phyloP scores from a whole-genome alignment of 345 rosid species.

The Eucalyptus coolabah region DNA sequence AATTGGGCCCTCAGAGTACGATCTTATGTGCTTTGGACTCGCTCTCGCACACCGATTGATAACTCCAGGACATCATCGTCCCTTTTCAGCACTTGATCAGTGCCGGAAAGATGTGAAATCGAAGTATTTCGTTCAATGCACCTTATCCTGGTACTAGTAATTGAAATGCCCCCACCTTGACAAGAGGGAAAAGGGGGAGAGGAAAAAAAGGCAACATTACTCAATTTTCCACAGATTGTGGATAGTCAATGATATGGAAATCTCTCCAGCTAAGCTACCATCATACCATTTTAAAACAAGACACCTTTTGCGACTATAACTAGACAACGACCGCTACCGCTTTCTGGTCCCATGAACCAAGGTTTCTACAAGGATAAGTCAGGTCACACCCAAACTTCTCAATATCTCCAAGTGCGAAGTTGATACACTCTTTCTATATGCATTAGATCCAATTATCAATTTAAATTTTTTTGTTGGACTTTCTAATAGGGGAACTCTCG shows the following conservation, averaged over 20 bases:
- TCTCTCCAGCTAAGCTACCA: neutral
- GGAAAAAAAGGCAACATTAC: neutral
- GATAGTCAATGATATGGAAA: neutral
- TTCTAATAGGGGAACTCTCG: accelerated
- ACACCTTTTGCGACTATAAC: neutral
- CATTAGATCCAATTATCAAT: no score
- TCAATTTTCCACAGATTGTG: neutral
- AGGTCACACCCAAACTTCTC: neutral
- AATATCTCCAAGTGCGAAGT: no score
- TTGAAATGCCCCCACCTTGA: neutral
- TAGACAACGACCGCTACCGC: neutral
- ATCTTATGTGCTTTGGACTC: neutral
- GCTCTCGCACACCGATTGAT: neutral
- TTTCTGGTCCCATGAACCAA: neutral
- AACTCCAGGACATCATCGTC: neutral
- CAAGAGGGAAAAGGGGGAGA: neutral
- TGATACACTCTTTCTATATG: no score
- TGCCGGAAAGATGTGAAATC: neutral
- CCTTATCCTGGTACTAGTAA: neutral
- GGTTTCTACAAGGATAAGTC: neutral
- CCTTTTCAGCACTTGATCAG: neutral
- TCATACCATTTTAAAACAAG: no score
- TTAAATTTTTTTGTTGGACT: no score
- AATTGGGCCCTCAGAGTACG: no score
- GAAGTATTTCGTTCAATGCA: no score